phyloP scores from a whole-genome alignment of 768 basidiomycete genomes.

The Phanerochaete sordida region DNA sequence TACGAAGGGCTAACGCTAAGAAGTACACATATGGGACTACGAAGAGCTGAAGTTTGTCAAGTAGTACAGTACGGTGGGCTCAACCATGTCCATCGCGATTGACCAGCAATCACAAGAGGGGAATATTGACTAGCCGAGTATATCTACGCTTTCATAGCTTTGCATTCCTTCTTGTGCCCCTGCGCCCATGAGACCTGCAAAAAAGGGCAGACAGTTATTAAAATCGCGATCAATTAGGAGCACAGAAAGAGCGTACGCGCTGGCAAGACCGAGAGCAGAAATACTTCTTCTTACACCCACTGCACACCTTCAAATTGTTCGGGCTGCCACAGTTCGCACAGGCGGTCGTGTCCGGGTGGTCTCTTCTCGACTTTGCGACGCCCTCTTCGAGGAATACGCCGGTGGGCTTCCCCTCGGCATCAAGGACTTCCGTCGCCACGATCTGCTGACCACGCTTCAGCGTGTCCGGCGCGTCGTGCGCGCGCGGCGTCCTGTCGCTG shows the following conservation, averaged over 20 bases:
- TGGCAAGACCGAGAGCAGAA: background rate
- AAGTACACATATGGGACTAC: too few species aligned
- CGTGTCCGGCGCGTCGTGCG: background rate
- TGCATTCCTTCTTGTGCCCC: too few species aligned
- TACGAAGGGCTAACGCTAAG: too few species aligned
- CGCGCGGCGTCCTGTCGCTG: background rate
- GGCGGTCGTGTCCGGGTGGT: constrained; percentile 5
- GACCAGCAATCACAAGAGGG: too few species aligned
- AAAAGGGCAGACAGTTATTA: too few species aligned
- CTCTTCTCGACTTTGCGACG: background rate
- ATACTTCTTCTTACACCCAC: constrained; percentile 3
- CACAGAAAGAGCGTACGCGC: background rate
- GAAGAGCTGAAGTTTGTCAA: too few species aligned
- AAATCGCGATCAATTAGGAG: too few species aligned
- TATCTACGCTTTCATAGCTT: too few species aligned
- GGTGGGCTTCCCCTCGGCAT: background rate
- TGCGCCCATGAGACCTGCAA: too few species aligned
- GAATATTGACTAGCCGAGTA: too few species aligned
- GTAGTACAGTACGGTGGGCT: too few species aligned
- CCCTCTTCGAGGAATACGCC: background rate
- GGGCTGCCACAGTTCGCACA: constrained; percentile 10
- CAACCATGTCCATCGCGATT: too few species aligned
- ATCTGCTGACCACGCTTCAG: background rate
- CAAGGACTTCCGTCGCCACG: background rate
- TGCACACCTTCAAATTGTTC: constrained; percentile 7